A percentile compares a stretch with the other conserved stretches of the same genome.
Evolutionary conservation across 257 asterid genomes (phyloP).

Genomic region (Gentiana macrophylla): DNA sequence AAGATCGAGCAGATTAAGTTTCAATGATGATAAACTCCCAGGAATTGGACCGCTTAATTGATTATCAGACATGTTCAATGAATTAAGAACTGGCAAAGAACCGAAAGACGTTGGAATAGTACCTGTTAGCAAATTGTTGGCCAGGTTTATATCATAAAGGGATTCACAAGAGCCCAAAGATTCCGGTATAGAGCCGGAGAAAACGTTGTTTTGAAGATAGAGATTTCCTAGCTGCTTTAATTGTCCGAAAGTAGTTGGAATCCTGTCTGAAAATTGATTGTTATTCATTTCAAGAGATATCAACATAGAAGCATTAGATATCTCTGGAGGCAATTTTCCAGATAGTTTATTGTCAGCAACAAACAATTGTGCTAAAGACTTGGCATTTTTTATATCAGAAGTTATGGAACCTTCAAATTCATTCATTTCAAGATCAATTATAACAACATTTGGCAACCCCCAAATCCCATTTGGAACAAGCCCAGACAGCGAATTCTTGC

Average conservation of each 20-base stretch:
- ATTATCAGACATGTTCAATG: slow-evolving; percentile 60
- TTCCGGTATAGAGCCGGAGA: slow-evolving; percentile 57
- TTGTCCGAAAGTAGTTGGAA: slow-evolving; percentile 46
- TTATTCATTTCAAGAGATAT: slow-evolving; percentile 39
- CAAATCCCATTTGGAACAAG: slow-evolving; percentile 63
- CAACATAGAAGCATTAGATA: slow-evolving; percentile 36
- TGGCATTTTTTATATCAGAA: slow-evolving; percentile 49
- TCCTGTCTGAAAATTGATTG: slow-evolving; percentile 53
- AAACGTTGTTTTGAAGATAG: slow-evolving; percentile 41
- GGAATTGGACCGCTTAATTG: slow-evolving; percentile 72
- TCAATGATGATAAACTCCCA: slow-evolving; percentile 40
- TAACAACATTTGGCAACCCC: slow-evolving; percentile 46
- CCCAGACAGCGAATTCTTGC: slow-evolving; percentile 53
- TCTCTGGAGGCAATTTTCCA: slow-evolving; percentile 47
- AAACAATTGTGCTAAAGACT: slow-evolving; percentile 34
- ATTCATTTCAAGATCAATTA: slow-evolving; percentile 49
- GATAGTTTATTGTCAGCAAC: slow-evolving; percentile 40
- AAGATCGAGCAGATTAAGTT: slow-evolving; percentile 63
- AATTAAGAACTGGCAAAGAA: slow-evolving; percentile 47
- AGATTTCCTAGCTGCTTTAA: slow-evolving; percentile 42
- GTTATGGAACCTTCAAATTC: slow-evolving; percentile 50
- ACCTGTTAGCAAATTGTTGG: slow-evolving; percentile 48
- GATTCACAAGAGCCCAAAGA: slow-evolving; percentile 58
- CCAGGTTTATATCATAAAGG: slow-evolving; percentile 50
- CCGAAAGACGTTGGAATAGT: slow-evolving; percentile 50